A percentile compares a stretch with the other conserved stretches of the same genome.
These are phyloP conservation scores for Pilaira anomala DNA, from an alignment of 192 early-diverging fungal genomes.

Conservation along the genomic window DNA sequence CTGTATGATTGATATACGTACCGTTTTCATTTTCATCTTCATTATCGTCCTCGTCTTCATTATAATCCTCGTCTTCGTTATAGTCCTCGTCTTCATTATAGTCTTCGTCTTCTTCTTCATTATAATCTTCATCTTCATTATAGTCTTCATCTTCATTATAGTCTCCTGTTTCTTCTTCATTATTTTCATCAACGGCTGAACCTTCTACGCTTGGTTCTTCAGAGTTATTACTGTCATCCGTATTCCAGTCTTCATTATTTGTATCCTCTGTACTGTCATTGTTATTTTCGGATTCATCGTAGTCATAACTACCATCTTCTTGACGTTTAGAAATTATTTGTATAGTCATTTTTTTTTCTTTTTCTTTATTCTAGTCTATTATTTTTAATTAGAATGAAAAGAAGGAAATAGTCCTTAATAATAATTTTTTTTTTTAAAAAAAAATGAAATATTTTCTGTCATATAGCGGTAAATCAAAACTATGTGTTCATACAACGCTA, in stretches of 20 bases:
- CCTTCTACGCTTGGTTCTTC: too few relatives aligned
- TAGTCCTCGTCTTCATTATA: neutral
- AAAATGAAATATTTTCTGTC: neutral
- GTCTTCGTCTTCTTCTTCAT: neutral
- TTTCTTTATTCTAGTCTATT: neutral
- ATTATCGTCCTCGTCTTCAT: neutral
- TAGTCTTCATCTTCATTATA: neutral
- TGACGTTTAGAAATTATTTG: neutral
- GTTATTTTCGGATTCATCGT: neutral
- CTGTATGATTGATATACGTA: neutral
- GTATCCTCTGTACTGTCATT: neutral
- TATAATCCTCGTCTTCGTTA: neutral
- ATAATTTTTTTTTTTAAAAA: neutral
- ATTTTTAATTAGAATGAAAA: constrained; percentile 8
- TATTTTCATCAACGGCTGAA: neutral
- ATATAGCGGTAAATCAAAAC: neutral
- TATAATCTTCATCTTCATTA: neutral
- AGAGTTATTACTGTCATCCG: too few relatives aligned
- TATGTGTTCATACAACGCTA: too few relatives aligned
- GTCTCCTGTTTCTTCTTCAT: neutral
- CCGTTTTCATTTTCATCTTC: neutral
- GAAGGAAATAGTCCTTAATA: neutral
- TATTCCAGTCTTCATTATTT: neutral
- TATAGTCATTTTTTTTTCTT: too few relatives aligned
- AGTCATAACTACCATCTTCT: neutral